Percentiles rank a stretch among this genome's conserved stretches.
Conservation (phyloP, 345 rosid species). For the Sapria himalayana region DNA sequence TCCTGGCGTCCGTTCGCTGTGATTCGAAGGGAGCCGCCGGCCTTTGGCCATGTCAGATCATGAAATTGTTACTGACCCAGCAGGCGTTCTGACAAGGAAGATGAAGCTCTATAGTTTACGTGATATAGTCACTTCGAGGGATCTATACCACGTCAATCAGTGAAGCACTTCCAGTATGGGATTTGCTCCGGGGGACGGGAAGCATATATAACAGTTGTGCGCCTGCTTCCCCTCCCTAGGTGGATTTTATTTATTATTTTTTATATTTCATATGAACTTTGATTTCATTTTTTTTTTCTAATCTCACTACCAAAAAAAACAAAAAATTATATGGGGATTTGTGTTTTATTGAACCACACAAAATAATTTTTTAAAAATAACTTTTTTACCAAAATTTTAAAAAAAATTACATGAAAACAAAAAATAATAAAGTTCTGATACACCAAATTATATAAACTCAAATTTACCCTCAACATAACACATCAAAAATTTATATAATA, state of each 20-base stretch:
- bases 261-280: slow-evolving; percentile 50
- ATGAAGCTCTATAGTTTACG: not conserved
- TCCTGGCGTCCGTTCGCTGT: slow-evolving; percentile 14
- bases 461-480: no score
- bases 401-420: no score
- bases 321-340: no score
- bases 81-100: not conserved
- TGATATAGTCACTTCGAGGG: not conserved
- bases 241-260: no score
- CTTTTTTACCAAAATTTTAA: no score
- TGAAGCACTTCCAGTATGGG: slow-evolving; percentile 10
- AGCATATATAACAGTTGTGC: slow-evolving; percentile 15
- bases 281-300: slow-evolving; percentile 24
- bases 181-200: slow-evolving; percentile 1
- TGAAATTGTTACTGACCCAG: not conserved
- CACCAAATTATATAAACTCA: no score
- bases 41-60: slow-evolving; percentile 12
- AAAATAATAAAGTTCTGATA: no score
- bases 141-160: slow-evolving; percentile 11
- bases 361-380: no score
- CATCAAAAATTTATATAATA: no score
- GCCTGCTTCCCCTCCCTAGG: not conserved
- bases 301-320: slow-evolving; percentile 6
- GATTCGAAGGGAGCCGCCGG: slow-evolving; percentile 13
- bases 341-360: no score